A percentile compares a stretch with the other conserved stretches of the same genome.
Conservation (phyloP, 2,329 filamentous ascomycete species). For the Paraconiothyrium sp. region DNA sequence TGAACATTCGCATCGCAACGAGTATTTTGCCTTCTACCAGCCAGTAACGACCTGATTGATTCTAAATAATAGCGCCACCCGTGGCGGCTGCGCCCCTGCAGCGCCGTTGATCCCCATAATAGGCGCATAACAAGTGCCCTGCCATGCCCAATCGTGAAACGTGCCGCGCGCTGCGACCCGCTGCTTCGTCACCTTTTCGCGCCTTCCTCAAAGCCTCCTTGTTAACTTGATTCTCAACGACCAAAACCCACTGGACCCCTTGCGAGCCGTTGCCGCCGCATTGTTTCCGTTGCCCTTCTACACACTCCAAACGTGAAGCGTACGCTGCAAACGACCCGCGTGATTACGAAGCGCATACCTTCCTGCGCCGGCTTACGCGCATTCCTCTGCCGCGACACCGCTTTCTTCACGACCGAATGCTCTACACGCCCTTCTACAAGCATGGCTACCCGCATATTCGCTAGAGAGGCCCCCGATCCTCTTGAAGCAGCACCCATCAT, state of each 20-base stretch:
- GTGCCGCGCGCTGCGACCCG: neutral
- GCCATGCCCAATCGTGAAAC: constrained; percentile 11
- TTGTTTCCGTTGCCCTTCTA: neutral
- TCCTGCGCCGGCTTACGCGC: constrained; percentile 5
- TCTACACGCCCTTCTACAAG: constrained; percentile 5
- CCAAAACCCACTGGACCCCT: neutral
- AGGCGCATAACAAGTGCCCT: constrained; percentile 9
- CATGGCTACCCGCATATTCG: constrained; percentile 13
- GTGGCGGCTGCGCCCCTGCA: constrained; percentile 9
- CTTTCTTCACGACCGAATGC: constrained; percentile 18
- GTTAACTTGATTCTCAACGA: neutral
- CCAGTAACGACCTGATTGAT: neutral
- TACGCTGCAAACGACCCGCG: neutral
- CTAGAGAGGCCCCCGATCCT: constrained; percentile 10
- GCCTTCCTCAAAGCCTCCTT: constrained; percentile 8
- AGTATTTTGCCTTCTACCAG: neutral
- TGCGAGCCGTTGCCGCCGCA: neutral
- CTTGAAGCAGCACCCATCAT: constrained; percentile 1
- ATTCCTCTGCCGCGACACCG: constrained; percentile 13
- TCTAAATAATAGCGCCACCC: constrained; percentile 1
- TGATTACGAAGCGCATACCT: constrained; percentile 12
- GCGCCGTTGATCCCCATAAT: constrained; percentile 13
- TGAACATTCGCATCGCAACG: neutral
- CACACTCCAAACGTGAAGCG: neutral
- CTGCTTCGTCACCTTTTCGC: constrained; percentile 8